Base-by-base conservation (phyloP, 306 rosid species). In the Prinsepia uniflora region DNA sequence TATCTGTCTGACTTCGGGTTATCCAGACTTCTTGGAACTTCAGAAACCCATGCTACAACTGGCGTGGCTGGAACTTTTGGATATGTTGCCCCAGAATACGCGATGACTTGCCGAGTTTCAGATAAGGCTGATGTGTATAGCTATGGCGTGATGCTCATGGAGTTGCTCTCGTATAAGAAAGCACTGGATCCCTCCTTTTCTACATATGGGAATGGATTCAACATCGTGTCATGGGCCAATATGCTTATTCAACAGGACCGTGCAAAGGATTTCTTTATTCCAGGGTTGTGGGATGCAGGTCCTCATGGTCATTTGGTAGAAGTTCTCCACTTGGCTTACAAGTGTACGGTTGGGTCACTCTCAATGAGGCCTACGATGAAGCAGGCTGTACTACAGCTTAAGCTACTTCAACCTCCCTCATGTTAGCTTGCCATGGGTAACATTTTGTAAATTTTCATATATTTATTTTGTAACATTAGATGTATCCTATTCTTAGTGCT, bases 61-160 rank as follows among this genome's bases (percentile, higher is more conserved):
- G 98, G 98, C 39, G 98, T 92, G 11, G 98, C 98, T 34, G 98
- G 98, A 74, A 92, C 98, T 55, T 92, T 92, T 10, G 98, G 98
- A 0, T 92, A 92, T 45, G 98, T 92, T 20, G 98, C 98, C 59
- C 98, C 98, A 1, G 98, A 92, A 70, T 92, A 92, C 63, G 96
- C 96, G 60, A 90, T 92, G 98, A 92, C 98, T 0, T 92, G 98
- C 39, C 96, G 98, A 39, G 98, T 92, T 63, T 92, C 98, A 1
- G 98, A 92, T 6, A 92, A 92, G 77, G 96, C 96, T n/a, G 98
- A 92, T 52, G 98, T 92, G 80, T 92, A 92, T 59, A 92, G 98
- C 77, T 92, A 92, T n/a, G 98, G 98, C 19, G 98, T 92, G 60
- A 96, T 92, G 71, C 98, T 92, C 68, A 86, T 92, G 0, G 98